Conservation (phyloP, 2,329 filamentous ascomycete species). For the Aureobasidium sp. region DNA sequence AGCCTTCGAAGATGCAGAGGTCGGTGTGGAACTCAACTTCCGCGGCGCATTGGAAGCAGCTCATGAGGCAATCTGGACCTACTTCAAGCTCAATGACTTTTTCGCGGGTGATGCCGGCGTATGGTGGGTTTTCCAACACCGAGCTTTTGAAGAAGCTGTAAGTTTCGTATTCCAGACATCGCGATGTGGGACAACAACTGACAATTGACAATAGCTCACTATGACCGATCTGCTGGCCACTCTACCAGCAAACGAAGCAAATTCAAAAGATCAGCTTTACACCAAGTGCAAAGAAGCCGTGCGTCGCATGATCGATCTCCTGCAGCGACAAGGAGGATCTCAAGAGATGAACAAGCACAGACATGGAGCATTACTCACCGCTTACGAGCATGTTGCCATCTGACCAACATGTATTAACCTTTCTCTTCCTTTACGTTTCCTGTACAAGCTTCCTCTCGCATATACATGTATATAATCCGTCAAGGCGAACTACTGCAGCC, state of each 20-base stretch:
- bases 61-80: slow-evolving; percentile 65
- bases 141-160: slow-evolving; percentile 71
- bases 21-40: slow-evolving; percentile 50
- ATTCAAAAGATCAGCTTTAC: slow-evolving; percentile 29
- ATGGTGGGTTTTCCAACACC: slow-evolving; percentile 80
- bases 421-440: not conserved
- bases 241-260: slow-evolving; percentile 7
- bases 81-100: slow-evolving; percentile 64
- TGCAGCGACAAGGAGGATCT: slow-evolving; percentile 38
- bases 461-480: not conserved
- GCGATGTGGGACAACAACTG: not conserved
- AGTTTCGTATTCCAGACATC: slow-evolving; percentile 33
- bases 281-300: slow-evolving; percentile 38
- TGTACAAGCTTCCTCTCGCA: not conserved
- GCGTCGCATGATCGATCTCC: slow-evolving; percentile 38
- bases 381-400: slow-evolving; percentile 29
- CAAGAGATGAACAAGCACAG: slow-evolving; percentile 44
- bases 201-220: slow-evolving; percentile 16
- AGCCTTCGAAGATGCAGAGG: slow-evolving; percentile 57
- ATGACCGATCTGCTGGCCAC: slow-evolving; percentile 19
- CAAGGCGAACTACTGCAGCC: not conserved
- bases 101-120: slow-evolving; percentile 67
- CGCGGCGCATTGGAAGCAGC: slow-evolving; percentile 67
- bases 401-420: not conserved
- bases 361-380: slow-evolving; percentile 40